Percentiles rank a stretch among this genome's conserved stretches.
phyloP scores from a whole-genome alignment of 2,329 filamentous ascomycete species.

The Aureobasidium sp. region DNA sequence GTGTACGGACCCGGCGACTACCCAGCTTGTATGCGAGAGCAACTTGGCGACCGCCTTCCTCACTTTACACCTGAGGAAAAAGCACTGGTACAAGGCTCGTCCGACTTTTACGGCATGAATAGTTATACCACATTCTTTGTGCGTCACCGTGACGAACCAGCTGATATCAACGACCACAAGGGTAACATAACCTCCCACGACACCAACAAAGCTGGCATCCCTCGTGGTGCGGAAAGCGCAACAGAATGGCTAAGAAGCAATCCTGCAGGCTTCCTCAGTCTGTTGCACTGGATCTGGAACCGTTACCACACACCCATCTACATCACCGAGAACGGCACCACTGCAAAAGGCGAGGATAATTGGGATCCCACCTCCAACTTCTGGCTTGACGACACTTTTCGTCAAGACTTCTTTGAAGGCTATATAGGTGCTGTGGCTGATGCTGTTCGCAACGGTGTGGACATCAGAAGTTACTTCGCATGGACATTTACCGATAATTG shows the following conservation, averaged over 20 bases:
- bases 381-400: constrained; percentile 66
- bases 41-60: constrained; percentile 28
- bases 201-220: constrained; percentile 26
- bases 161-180: constrained; percentile 1
- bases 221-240: constrained; percentile 70
- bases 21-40: constrained; percentile 32
- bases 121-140: constrained; percentile 33
- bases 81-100: constrained; percentile 24
- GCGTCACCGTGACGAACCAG: not conserved
- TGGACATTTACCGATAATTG: constrained; percentile 77
- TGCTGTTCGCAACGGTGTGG: constrained; percentile 65
- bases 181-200: constrained; percentile 41
- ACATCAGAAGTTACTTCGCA: constrained; percentile 73
- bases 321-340: constrained; percentile 84
- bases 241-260: constrained; percentile 73
- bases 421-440: constrained; percentile 72
- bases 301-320: constrained; percentile 75
- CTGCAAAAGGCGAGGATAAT: constrained; percentile 57
- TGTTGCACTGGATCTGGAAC: constrained; percentile 69
- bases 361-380: constrained; percentile 56
- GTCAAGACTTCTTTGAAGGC: constrained; percentile 67
- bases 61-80: constrained; percentile 29
- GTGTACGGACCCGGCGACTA: constrained; percentile 30
- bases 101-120: constrained; percentile 30
- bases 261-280: constrained; percentile 66